A percentile compares a stretch with the other conserved stretches of the same genome.
phyloP scores from a whole-genome alignment of 306 rosid species.

The Gillenia trifoliata region DNA sequence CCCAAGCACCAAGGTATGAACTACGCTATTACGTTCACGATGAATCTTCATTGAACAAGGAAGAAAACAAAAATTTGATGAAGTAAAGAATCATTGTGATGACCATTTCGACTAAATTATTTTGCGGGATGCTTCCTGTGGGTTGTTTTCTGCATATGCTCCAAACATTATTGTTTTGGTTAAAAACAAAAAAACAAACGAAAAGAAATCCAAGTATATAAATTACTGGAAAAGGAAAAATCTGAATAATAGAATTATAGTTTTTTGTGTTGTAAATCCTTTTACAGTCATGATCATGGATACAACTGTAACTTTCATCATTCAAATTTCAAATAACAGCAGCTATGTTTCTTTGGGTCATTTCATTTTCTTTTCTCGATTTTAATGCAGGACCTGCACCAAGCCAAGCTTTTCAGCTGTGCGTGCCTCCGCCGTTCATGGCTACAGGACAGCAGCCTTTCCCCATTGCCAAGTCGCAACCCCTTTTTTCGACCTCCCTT shows the following conservation, averaged over 20 bases:
- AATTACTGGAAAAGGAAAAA: neutral
- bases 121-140: neutral
- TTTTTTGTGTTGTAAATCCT: neutral
- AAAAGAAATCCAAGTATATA: neutral
- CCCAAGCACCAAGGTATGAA: constrained; percentile 74
- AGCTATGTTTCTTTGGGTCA: constrained; percentile 2
- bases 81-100: neutral
- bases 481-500: constrained; percentile 57
- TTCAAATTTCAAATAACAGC: neutral
- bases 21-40: neutral
- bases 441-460: constrained; percentile 52
- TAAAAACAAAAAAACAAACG: no score
- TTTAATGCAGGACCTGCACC: constrained; percentile 47
- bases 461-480: constrained; percentile 47
- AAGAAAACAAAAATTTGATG: neutral
- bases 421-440: constrained; percentile 50
- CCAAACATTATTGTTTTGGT: neutral
- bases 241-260: neutral
- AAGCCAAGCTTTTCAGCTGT: constrained; percentile 56
- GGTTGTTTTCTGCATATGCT: neutral
- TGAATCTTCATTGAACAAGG: neutral
- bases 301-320: neutral
- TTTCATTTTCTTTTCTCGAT: constrained; percentile 5
- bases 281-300: neutral
- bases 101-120: neutral